phyloP scores from a whole-genome alignment of 495 filamentous ascomycete genomes.

The Talaromyces proteolyticus region DNA sequence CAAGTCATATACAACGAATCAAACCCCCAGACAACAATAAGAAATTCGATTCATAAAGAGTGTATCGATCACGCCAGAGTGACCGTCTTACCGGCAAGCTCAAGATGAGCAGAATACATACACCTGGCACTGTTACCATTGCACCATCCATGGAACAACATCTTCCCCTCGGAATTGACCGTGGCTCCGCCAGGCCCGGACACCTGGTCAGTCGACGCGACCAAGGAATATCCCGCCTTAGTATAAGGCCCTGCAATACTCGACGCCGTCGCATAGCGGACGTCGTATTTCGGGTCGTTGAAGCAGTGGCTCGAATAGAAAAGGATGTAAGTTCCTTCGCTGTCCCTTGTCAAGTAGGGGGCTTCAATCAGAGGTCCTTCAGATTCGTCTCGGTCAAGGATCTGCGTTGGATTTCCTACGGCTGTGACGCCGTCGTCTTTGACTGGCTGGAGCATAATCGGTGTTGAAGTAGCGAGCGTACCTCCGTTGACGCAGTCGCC shows the following conservation, averaged over 20 bases:
- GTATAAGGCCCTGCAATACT: constrained; percentile 42
- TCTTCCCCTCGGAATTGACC: constrained; percentile 33
- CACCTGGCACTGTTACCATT: constrained; percentile 23
- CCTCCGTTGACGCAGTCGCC: constrained; percentile 51
- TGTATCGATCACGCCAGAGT: constrained; percentile 11
- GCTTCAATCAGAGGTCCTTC: constrained; percentile 62
- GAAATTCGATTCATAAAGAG: not conserved
- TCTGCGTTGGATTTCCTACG: constrained; percentile 41
- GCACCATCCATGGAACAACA: constrained; percentile 50
- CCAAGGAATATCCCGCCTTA: constrained; percentile 27
- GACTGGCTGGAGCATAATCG: constrained; percentile 56
- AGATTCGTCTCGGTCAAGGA: constrained; percentile 47
- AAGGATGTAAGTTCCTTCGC: constrained; percentile 47
- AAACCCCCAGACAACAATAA: not conserved
- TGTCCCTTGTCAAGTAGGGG: constrained; percentile 42
- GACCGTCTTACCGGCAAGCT: constrained; percentile 19
- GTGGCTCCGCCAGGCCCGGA: constrained; percentile 50
- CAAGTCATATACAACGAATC: not conserved
- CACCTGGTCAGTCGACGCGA: constrained; percentile 33
- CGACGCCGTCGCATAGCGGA: constrained; percentile 45
- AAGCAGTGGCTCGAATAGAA: constrained; percentile 59
- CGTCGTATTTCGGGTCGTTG: constrained; percentile 43
- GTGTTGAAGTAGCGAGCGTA: constrained; percentile 41
- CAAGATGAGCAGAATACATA: constrained; percentile 30
- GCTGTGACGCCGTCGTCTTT: constrained; percentile 41